Base-by-base conservation (phyloP, 768 basidiomycete species). In the Leccinum variicolor region DNA sequence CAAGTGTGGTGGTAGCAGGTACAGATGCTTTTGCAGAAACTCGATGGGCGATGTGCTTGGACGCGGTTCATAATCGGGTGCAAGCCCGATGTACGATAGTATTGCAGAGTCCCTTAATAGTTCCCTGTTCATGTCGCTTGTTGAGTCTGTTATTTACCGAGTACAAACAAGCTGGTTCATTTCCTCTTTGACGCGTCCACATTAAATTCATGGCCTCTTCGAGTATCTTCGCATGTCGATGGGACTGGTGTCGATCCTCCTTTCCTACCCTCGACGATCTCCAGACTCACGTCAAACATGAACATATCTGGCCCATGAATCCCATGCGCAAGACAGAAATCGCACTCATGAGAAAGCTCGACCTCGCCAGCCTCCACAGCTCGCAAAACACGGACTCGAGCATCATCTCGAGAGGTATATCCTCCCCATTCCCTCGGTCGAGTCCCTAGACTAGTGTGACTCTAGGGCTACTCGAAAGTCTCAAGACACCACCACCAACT, bases 1-100 rank as follows among this genome's bases (percentile, higher is more conserved):
- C 28, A 90, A 67, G 65, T 90, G 79, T 4, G 84, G 84, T n/a
- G 90, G 90, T 4, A 92, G 80, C 48, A 85, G 71, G 28, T 74
- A 67, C 14, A 92, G 61, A 72, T 90, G 80, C 58, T 72, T 76
- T 9, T 65, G 68, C 55, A 94, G 79, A 69, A 94, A 94, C 2
- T 77, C 73, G 53, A 90, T 73, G 0, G 92, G 84, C 10, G 80
- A 76, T 5, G 66, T 62, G 26, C 73, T 68, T 13, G 90, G 92
- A 19, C 81, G 82, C 0, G 89, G 90, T 28, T 71, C 66, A 65
- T 87, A 85, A 62, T 82, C 78, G 0, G 65, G 59, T 19, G 85
- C 78, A 25, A 92, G 78, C 8, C 80, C 84, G 11, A 94, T 73
- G 65, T 84, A 83, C 34, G 67, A 69, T 41, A 83, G 70, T 50